phyloP scores from a whole-genome alignment of 441 rosid genomes.

The Melastoma candidum region DNA sequence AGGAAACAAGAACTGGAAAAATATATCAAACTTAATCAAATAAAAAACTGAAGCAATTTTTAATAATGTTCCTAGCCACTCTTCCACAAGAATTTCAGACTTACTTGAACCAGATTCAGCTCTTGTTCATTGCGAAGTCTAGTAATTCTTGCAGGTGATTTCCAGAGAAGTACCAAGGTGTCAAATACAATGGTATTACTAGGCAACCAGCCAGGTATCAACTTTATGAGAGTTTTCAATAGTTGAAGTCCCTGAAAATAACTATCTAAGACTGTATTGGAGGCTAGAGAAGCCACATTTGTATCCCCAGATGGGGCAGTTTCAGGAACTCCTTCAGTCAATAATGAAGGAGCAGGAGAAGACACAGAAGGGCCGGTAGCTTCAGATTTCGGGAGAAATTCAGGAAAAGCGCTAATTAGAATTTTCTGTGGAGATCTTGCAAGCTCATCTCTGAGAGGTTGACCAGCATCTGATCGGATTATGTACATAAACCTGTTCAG shows the following conservation, averaged over 20 bases:
- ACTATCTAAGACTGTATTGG: conserved; percentile 50
- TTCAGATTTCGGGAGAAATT: conserved; percentile 61
- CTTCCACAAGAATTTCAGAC: conserved; percentile 10
- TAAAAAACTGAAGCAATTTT: no score
- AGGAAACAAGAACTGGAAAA: no score
- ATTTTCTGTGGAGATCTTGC: conserved; percentile 91
- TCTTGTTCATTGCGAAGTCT: conserved; percentile 92
- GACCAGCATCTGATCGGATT: conserved; percentile 94
- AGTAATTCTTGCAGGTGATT: conserved; percentile 78
- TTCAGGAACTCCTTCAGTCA: conserved; percentile 40
- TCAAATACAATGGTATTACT: conserved; percentile 79
- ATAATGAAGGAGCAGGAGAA: conserved; percentile 46
- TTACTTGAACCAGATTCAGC: conserved; percentile 88
- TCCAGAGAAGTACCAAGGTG: conserved; percentile 81
- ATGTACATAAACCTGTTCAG: conserved; percentile 78
- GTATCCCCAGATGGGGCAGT: conserved; percentile 41
- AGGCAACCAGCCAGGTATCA: conserved; percentile 92
- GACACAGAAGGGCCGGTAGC: conserved; percentile 32
- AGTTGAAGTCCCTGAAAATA: conserved; percentile 97
- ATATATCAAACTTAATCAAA: no score
- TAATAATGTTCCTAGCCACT: no score
- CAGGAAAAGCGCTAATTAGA: conserved; percentile 79
- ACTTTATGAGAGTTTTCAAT: conserved; percentile 77
- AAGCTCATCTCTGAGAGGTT: conserved; percentile 91
- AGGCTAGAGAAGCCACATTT: conserved; percentile 30